A percentile compares a stretch with the other conserved stretches of the same genome.
Evolutionary conservation across 768 basidiomycete species (phyloP).

Genomic region (Suillus brevipes): DNA sequence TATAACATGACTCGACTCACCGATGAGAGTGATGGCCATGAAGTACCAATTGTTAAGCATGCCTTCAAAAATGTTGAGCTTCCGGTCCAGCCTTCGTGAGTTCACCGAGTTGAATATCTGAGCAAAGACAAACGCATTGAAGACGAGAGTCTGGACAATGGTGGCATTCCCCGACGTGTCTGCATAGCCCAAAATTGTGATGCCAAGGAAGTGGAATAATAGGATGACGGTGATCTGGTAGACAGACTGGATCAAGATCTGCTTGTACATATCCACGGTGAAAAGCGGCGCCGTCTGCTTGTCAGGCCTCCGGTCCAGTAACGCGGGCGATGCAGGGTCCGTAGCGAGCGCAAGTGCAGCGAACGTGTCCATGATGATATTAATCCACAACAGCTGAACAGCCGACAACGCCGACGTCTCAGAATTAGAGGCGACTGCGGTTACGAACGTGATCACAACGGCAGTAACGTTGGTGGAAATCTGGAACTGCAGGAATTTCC

Average conservation of each 20-base stretch:
- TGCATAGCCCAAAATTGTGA: slow-evolving; percentile 63
- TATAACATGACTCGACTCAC: slow-evolving; percentile 42
- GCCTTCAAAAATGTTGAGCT: slow-evolving; percentile 88
- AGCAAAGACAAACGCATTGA: slow-evolving; percentile 98
- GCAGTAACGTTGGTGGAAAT: slow-evolving; percentile 94
- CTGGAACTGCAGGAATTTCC: slow-evolving; percentile 97
- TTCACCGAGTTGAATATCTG: slow-evolving; percentile 98
- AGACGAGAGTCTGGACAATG: slow-evolving; percentile 82
- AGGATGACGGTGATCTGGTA: slow-evolving; percentile 86
- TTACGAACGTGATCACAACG: slow-evolving; percentile 89
- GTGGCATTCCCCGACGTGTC: slow-evolving; percentile 35
- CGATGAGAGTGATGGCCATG: slow-evolving; percentile 78
- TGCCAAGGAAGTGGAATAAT: slow-evolving; percentile 85
- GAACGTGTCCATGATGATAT: slow-evolving; percentile 98
- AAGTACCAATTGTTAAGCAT: slow-evolving; percentile 82
- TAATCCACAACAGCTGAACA: slow-evolving; percentile 97
- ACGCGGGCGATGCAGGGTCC: slow-evolving; percentile 80
- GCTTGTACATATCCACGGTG: slow-evolving; percentile 94
- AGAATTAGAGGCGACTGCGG: slow-evolving; percentile 74
- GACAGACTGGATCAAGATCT: slow-evolving; percentile 85
- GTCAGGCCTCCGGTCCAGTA: slow-evolving; percentile 90
- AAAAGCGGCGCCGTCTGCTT: slow-evolving; percentile 87
- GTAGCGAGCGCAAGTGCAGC: slow-evolving; percentile 97
- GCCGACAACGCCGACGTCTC: slow-evolving; percentile 90
- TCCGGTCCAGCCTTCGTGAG: slow-evolving; percentile 80